Conservation (phyloP, 768 basidiomycete genomes). For the Dentipellis fragilis region DNA sequence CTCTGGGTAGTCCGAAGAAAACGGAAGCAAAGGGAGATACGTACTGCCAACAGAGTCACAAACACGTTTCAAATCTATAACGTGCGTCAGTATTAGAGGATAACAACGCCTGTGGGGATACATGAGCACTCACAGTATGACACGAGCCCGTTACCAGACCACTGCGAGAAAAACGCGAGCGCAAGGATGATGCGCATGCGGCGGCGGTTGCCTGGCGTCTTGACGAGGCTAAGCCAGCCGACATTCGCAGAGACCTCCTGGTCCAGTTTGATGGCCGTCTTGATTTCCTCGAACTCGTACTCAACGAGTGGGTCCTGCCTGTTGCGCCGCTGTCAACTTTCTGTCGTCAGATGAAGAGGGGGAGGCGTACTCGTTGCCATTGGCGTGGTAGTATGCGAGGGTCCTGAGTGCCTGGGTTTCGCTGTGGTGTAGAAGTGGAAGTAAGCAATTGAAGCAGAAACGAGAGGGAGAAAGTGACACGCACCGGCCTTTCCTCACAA, state of each 20-base stretch:
- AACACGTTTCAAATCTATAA: neutral
- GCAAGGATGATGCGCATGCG: conserved; percentile 24
- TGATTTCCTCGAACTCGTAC: conserved; percentile 28
- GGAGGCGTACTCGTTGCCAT: conserved; percentile 26
- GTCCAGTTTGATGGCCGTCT: conserved; percentile 24
- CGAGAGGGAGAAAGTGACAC: neutral
- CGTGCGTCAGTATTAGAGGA: neutral
- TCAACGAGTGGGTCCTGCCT: conserved; percentile 13
- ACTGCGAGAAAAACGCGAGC: conserved; percentile 23
- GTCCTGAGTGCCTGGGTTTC: conserved; percentile 37
- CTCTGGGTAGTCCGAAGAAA: neutral
- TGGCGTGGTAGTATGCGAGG: conserved; percentile 47
- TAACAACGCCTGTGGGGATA: too few species aligned
- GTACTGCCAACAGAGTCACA: neutral
- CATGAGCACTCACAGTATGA: neutral
- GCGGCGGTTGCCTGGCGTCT: conserved; percentile 22
- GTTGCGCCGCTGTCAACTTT: neutral
- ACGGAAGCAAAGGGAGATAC: neutral
- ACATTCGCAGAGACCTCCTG: conserved; percentile 12
- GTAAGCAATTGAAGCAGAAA: neutral
- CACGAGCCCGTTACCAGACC: conserved; percentile 24
- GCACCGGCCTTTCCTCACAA: conserved; percentile 19
- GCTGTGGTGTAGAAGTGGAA: neutral
- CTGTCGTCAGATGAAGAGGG: neutral
- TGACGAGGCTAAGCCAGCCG: conserved; percentile 20